A percentile compares a stretch with the other conserved stretches of the same genome.
These are phyloP conservation scores for Phytophthora tubulina DNA, from an alignment of 352 stramenopile genomes.

Conservation along the genomic window DNA sequence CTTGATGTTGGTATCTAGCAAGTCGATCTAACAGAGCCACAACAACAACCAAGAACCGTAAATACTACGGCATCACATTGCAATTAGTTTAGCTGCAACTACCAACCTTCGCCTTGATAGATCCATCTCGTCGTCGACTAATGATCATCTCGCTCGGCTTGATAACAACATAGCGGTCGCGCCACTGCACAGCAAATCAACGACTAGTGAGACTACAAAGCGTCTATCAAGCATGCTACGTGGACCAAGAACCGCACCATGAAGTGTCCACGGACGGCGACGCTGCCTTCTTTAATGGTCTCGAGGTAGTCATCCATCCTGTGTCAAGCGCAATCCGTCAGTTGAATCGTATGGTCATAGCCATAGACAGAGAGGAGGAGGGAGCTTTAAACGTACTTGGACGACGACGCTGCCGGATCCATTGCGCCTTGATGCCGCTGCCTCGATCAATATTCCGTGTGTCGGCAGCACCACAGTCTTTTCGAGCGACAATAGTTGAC, in stretches of 20 bases:
- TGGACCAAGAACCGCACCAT: conserved; percentile 43
- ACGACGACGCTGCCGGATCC: conserved; percentile 35
- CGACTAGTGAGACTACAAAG: conserved; percentile 5
- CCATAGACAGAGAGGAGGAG: neutral
- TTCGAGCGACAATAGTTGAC: neutral
- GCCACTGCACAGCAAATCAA: conserved; percentile 53
- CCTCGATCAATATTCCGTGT: conserved; percentile 25
- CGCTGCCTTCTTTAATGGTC: conserved; percentile 66
- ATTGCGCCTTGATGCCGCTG: conserved; percentile 15
- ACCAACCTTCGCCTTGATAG: conserved; percentile 71
- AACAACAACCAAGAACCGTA: conserved; percentile 1
- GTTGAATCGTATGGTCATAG: neutral
- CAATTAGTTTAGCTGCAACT: neutral
- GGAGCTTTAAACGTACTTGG: conserved; percentile 26
- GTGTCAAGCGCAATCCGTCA: neutral
- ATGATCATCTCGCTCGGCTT: conserved; percentile 60
- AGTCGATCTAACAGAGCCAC: conserved; percentile 52
- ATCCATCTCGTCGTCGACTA: conserved; percentile 50
- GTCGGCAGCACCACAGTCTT: conserved; percentile 1
- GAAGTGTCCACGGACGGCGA: conserved; percentile 71
- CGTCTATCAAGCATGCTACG: neutral
- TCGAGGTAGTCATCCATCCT: conserved; percentile 38
- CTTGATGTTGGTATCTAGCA: conserved; percentile 61
- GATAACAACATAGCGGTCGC: conserved; percentile 71
- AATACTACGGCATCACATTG: neutral